Base-by-base conservation (phyloP, 2,329 filamentous ascomycete genomes). In the Colletotrichum sp. region DNA sequence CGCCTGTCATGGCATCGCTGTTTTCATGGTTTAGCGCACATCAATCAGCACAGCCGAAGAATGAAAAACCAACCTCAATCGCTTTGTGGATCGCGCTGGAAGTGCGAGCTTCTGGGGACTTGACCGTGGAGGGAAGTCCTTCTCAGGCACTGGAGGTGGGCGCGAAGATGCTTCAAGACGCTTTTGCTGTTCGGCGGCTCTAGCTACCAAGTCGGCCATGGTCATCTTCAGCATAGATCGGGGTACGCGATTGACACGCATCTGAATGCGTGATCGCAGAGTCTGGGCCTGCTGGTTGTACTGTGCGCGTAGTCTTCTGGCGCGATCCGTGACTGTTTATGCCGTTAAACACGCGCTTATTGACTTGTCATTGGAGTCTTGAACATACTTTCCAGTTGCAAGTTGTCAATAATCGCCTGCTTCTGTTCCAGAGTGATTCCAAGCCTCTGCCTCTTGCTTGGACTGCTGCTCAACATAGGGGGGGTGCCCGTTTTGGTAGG, bases 171-270 rank as follows among this genome's bases (percentile, higher is more conserved):
- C 76, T 28, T 78, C 75, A 8, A 80, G 80, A 67, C 80, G 81
- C 73, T 86, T 84, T 68, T 88, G 86, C 71, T 89, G 85, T 34
- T 88, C 85, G n/a, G 85, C 75, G 79, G 87, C 87, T 79, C 88
- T 91, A 65, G 85, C 82, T 15, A 96, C 83, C 10, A 99, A 88
- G 60, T 98, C 96, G 72, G 93, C 92, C 90, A 99, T 96, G 73
- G 92, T 98, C 77, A 92, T 90, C 81, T 94, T 95, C 76, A 96
- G 93, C 78, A 98, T 87, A 18, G 93, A 90, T 80, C 92, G 91
- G 9, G 97, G 97, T 68, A 99, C 97, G 70, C 97, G 93, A 83
- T 98, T 98, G 84, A 99, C 91, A 85, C 97, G 95, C 86, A 98
- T 94, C 85, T 98, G 96, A 68, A 99, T 93, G 77, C 96, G 93